phyloP scores from a whole-genome alignment of 2,329 filamentous ascomycete species.

The Colletotrichum filicis region DNA sequence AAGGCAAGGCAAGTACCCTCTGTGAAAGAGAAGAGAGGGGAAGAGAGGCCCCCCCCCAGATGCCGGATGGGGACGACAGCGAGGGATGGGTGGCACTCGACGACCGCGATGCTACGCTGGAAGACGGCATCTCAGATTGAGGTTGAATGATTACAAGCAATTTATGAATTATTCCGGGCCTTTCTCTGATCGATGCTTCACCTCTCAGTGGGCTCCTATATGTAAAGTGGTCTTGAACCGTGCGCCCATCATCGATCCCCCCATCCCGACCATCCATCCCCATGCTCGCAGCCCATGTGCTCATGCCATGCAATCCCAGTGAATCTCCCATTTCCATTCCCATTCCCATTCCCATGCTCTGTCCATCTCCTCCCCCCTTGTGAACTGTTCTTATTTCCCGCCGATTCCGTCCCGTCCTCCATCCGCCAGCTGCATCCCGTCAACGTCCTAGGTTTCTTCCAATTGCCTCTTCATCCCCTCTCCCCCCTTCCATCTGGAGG shows the following conservation, averaged over 20 bases:
- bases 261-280: not conserved
- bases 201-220: not conserved
- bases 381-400: conserved; percentile 5
- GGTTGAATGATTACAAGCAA: not conserved
- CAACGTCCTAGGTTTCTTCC: conserved; percentile 1
- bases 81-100: not conserved
- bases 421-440: not conserved
- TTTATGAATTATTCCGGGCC: not conserved
- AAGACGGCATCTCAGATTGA: not conserved
- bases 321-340: not conserved
- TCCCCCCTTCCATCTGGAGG: conserved; percentile 23
- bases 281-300: not conserved
- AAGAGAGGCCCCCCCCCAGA: not conserved
- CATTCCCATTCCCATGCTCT: conserved; percentile 5
- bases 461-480: conserved; percentile 14
- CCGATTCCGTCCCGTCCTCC: conserved; percentile 24
- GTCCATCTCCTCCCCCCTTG: not conserved
- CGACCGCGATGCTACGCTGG: not conserved
- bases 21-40: not conserved
- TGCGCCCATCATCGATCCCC: conserved; percentile 1
- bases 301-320: too few species aligned
- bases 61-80: not conserved
- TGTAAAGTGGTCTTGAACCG: conserved; percentile 22
- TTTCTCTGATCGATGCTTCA: not conserved
- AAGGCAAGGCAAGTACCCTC: too few species aligned